Conservation (phyloP, 1,284 basidiomycete genomes). For the Xerocomus minutiporus region DNA sequence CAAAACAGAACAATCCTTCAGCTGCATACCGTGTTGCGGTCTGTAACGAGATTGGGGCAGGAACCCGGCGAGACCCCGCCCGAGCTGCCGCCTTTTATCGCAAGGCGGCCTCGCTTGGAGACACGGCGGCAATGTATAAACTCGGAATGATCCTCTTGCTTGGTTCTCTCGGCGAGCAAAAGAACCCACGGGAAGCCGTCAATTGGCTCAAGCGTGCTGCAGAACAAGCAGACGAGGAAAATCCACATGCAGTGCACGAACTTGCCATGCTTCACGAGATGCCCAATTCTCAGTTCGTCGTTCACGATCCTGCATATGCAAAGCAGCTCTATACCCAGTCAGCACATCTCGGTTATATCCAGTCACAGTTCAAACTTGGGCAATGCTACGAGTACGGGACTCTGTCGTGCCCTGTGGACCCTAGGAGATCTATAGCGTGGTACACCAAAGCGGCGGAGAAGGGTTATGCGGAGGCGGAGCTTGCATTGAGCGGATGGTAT, state of each 20-base stretch:
- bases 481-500: constrained; percentile 98
- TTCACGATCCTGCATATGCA: constrained; percentile 76
- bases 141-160: constrained; percentile 92
- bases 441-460: constrained; percentile 97
- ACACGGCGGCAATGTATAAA: constrained; percentile 99
- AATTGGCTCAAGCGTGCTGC: constrained; percentile 95
- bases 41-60: constrained; percentile 99
- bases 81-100: constrained; percentile 95
- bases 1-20: constrained; percentile 94
- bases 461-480: constrained; percentile 90
- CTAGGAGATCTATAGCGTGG: constrained; percentile 93
- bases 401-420: constrained; percentile 88
- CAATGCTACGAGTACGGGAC: constrained; percentile 92
- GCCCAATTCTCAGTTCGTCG: constrained; percentile 59
- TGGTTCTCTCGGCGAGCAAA: constrained; percentile 79
- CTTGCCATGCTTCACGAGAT: constrained; percentile 90
- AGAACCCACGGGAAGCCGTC: constrained; percentile 87
- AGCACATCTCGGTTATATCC: constrained; percentile 90
- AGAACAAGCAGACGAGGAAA: constrained; percentile 96
- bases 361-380: constrained; percentile 93
- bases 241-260: constrained; percentile 96
- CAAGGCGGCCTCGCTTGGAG: constrained; percentile 92
- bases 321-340: constrained; percentile 88
- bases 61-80: constrained; percentile 85
- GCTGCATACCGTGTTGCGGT: constrained; percentile 97